These are phyloP conservation scores for Ustilago crameri DNA, from an alignment of 1,284 basidiomycete genomes.

Conservation along the genomic window DNA sequence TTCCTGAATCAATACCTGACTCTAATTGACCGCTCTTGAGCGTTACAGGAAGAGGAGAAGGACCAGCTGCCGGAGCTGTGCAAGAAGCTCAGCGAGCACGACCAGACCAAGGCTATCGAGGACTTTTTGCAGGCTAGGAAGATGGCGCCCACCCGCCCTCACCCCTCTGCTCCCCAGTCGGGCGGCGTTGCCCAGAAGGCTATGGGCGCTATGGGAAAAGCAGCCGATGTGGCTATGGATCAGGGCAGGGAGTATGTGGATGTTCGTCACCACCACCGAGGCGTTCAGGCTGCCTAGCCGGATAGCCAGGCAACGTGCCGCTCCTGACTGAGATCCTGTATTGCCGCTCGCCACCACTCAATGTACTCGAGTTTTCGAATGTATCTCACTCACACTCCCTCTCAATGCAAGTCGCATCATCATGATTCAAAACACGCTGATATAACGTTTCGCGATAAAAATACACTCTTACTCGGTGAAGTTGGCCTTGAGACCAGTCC, in stretches of 20 bases:
- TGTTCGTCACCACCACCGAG: conserved; percentile 34
- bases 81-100: conserved; percentile 35
- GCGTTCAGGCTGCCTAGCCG: conserved; percentile 4
- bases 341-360: too few species aligned
- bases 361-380: too few species aligned
- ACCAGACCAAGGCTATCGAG: conserved; percentile 39
- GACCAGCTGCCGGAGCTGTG: conserved; percentile 31
- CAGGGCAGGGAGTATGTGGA: conserved; percentile 29
- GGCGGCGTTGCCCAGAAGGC: conserved; percentile 56
- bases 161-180: conserved; percentile 57
- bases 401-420: neutral
- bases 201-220: conserved; percentile 31
- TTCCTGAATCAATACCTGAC: too few species aligned
- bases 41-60: conserved; percentile 53
- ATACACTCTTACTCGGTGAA: conserved; percentile 10
- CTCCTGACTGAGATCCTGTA: too few species aligned
- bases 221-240: conserved; percentile 19
- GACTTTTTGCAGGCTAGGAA: conserved; percentile 53
- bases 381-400: neutral
- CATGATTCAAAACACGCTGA: neutral
- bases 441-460: too few species aligned
- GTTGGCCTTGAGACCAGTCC: conserved; percentile 33
- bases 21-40: too few species aligned
- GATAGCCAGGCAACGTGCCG: too few species aligned
- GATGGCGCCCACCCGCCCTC: conserved; percentile 53